Conservation (phyloP, 495 filamentous ascomycete species). For the Tuber borchii region DNA sequence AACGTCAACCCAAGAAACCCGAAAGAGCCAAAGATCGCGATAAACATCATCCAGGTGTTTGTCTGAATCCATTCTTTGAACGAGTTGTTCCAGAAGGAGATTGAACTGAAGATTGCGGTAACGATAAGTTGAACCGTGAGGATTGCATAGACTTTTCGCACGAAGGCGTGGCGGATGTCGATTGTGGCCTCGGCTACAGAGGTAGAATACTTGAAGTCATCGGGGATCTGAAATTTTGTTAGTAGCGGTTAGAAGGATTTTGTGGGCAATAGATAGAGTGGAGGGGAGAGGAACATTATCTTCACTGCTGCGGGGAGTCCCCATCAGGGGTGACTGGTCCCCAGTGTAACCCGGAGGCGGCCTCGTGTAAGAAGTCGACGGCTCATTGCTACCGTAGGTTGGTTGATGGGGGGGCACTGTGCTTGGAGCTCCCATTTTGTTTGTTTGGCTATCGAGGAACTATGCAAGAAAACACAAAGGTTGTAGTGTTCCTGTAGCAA, state of each 20-base stretch:
- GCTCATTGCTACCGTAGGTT: conserved; percentile 23
- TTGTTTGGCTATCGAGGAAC: background rate
- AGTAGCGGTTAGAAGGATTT: too few relatives aligned
- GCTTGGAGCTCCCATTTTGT: conserved; percentile 13
- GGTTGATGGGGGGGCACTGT: conserved; percentile 13
- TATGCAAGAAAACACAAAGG: background rate
- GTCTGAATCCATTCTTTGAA: conserved; percentile 86
- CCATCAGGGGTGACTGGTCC: conserved; percentile 52
- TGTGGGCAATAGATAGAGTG: background rate
- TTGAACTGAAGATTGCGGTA: conserved; percentile 69
- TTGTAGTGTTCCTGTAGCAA: background rate
- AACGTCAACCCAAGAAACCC: conserved; percentile 60
- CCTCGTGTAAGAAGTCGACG: conserved; percentile 61
- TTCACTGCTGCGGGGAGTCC: conserved; percentile 66
- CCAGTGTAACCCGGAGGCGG: conserved; percentile 76
- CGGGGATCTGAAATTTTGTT: conserved; percentile 58
- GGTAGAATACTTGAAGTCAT: conserved; percentile 98
- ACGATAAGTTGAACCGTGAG: conserved; percentile 80
- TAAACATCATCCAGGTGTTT: conserved; percentile 76
- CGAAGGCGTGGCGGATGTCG: conserved; percentile 94
- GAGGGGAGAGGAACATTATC: conserved; percentile 52
- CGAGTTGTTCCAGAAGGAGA: conserved; percentile 71
- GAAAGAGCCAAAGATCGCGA: conserved; percentile 50
- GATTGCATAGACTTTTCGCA: conserved; percentile 87
- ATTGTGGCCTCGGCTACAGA: conserved; percentile 86